Evolutionary conservation across 2,329 filamentous ascomycete genomes (phyloP), one percentile per base, ranked within the genome.

Genomic region (Talaromyces sp.): DNA sequence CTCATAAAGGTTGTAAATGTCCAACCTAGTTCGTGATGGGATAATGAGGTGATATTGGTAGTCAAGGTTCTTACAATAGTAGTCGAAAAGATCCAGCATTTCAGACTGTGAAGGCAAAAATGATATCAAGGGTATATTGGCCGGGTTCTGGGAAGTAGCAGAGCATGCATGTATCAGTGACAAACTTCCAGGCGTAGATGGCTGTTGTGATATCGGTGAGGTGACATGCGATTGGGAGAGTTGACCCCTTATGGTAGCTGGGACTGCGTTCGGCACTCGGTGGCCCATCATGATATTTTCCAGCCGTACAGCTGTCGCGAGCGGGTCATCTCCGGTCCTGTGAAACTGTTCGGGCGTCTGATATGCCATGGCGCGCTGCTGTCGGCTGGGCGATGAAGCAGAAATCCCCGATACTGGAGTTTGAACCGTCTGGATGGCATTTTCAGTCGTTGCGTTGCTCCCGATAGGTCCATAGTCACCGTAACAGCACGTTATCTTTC

Each of bases 11-110:
- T 44, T 47, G 14, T 70, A 41, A 29, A 74, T 65, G 6, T 67
- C 63, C 5, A 17, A 43, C 24, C 65, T 58, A 1, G 68, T 63
- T 1, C 46, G 57, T 17, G 41, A 52, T 0, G 66, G 62, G 1
- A 72, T 63, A 9, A 75, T 58, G 13, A 75, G 55, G 55, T 74
- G 71, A 49, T 75, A 74, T 4, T 72, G 61, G 22, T 66, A 70
- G 46, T 69, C 64, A 33, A 75, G 63, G 35, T 71, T 64, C 1
- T 60, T 49, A n/a, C 57, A 57, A 45, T 74, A 75, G 46, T 68
- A 69, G 8, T 62, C 58, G 20, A 75, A 64, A 1, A 74, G 57
- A 6, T 54, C 32, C 14, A 65, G 20, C 3, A 70, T 64, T 43
- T 73, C 66, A 4, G 58, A n/a, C 19, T 68, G 62, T 0, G 61